Percentiles rank a stretch among this genome's conserved stretches.
Conservation (phyloP, 768 basidiomycete species). For the Bullera alba region DNA sequence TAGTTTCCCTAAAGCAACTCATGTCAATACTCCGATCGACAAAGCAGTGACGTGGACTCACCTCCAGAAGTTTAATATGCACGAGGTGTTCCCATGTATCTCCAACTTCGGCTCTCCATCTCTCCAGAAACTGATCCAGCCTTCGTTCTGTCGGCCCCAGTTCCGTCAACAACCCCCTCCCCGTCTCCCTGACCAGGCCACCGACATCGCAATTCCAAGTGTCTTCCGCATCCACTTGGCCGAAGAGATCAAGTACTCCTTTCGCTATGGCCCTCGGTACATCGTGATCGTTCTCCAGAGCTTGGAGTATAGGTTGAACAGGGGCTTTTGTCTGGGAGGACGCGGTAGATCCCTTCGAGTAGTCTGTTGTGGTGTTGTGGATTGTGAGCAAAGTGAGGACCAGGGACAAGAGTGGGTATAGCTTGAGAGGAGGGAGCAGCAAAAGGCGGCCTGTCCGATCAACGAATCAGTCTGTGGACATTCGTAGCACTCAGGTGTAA, state of each 20-base stretch:
- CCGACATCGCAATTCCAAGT: conserved; percentile 53
- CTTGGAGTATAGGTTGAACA: conserved; percentile 48
- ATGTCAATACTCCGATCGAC: neutral
- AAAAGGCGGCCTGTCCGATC: conserved; percentile 58
- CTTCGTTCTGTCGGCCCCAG: conserved; percentile 51
- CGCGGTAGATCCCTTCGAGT: neutral
- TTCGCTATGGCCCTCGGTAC: neutral
- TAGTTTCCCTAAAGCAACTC: conserved; percentile 61
- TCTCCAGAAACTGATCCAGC: conserved; percentile 52
- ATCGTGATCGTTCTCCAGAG: conserved; percentile 61
- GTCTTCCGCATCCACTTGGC: conserved; percentile 48
- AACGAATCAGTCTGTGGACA: neutral
- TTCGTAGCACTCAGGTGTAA: neutral
- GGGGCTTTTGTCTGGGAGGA: conserved; percentile 1
- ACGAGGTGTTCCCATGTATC: conserved; percentile 64
- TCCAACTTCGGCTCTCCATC: conserved; percentile 70
- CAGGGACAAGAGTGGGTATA: conserved; percentile 56
- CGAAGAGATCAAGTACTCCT: neutral
- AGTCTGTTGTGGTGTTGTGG: conserved; percentile 24
- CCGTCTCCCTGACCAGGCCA: conserved; percentile 64
- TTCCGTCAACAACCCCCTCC: conserved; percentile 62
- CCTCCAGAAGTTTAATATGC: conserved; percentile 62
- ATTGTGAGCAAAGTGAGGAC: conserved; percentile 69
- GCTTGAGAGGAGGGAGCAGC: conserved; percentile 54
- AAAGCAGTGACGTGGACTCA: conserved; percentile 48